phyloP scores from a whole-genome alignment of 169 alveolate species.

The Cystoisospora suis region DNA sequence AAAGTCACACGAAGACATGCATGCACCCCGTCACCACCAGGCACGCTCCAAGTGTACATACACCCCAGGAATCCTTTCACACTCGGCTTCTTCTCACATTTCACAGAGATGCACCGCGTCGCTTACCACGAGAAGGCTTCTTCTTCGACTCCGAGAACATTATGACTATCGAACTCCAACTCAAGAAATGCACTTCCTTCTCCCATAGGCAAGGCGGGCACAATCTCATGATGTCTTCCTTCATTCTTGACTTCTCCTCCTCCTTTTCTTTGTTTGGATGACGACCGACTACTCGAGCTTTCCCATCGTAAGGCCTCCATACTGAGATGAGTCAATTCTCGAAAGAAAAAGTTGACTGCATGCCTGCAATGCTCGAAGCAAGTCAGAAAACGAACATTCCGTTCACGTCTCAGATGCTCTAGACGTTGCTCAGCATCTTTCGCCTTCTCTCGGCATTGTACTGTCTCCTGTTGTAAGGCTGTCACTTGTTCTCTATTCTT shows the following conservation, averaged over 20 bases:
- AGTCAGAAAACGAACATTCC: neutral
- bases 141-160: neutral
- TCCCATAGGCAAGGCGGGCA: neutral
- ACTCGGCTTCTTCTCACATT: no score
- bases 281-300: no score
- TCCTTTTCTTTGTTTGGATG: no score
- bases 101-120: neutral
- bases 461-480: neutral
- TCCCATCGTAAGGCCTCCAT: no score
- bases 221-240: neutral
- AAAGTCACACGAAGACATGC: no score
- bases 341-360: conserved; percentile 18
- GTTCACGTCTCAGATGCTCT: neutral
- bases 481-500: neutral
- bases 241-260: no score
- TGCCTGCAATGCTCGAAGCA: conserved; percentile 7
- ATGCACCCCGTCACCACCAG: no score
- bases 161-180: neutral
- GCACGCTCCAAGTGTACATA: no score
- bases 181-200: conserved; percentile 9
- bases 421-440: neutral
- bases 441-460: neutral
- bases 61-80: no score
- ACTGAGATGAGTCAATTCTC: neutral
- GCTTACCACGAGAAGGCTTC: conserved; percentile 6